These are phyloP conservation scores for Mimosa pudica DNA, from an alignment of 306 rosid genomes.

Conservation along the genomic window DNA sequence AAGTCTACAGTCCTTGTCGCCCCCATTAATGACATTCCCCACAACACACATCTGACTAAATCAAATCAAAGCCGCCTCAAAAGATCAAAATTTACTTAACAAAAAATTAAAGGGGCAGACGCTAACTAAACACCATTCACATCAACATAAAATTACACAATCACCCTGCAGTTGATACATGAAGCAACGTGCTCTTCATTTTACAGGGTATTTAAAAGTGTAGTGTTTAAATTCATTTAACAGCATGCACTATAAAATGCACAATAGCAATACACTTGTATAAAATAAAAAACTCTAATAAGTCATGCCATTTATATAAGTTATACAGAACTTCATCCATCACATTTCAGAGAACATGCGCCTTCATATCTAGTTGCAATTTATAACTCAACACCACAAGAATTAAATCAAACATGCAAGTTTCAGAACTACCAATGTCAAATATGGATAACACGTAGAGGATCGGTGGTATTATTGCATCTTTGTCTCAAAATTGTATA, in stretches of 20 bases:
- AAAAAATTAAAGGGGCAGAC: too few species aligned
- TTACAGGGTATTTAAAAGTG: too few species aligned
- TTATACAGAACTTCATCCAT: not conserved
- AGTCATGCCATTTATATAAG: not conserved
- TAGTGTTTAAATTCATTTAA: too few species aligned
- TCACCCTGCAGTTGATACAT: not conserved
- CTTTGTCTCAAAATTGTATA: not conserved
- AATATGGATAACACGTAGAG: not conserved
- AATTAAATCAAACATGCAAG: not conserved
- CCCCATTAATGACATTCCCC: not conserved
- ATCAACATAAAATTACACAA: not conserved
- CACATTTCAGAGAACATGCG: not conserved
- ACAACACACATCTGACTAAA: not conserved
- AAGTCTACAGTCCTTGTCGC: not conserved
- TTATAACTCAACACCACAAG: not conserved
- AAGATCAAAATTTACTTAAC: not conserved
- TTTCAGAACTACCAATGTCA: not conserved
- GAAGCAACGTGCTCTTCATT: not conserved
- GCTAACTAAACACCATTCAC: not conserved
- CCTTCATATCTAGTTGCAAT: not conserved
- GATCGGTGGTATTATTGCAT: not conserved
- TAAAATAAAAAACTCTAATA: not conserved
- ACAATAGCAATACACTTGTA: too few species aligned
- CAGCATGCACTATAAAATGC: too few species aligned
- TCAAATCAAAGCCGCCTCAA: not conserved